phyloP scores from a whole-genome alignment of 139 green algal genomes.

The Picocystis salinarum region DNA sequence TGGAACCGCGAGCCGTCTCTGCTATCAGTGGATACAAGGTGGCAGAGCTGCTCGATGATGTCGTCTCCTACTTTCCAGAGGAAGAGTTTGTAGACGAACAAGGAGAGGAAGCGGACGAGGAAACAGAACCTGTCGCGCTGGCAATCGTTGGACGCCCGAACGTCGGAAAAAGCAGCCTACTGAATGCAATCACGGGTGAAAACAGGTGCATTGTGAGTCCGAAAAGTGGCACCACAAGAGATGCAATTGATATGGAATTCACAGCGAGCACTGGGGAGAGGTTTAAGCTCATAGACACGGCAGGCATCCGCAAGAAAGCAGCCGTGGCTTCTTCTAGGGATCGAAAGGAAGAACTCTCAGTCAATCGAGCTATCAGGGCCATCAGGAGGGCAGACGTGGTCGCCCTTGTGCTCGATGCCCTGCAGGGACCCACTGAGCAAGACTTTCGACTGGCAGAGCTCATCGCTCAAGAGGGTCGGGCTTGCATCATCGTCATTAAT shows the following conservation, averaged over 20 bases:
- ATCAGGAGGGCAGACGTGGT: conserved; percentile 69
- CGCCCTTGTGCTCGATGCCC: conserved; percentile 75
- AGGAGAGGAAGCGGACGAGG: neutral
- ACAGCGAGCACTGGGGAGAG: conserved; percentile 25
- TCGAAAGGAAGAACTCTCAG: conserved; percentile 43
- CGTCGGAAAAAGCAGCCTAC: conserved; percentile 78
- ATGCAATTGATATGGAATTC: conserved; percentile 77
- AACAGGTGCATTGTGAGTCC: conserved; percentile 82
- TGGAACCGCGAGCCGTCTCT: conserved; percentile 63
- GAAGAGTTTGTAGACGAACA: too few relatives aligned
- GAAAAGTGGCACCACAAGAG: conserved; percentile 79
- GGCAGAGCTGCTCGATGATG: conserved; percentile 69
- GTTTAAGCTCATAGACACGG: conserved; percentile 87
- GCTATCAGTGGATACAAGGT: conserved; percentile 76
- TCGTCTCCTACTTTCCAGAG: too few relatives aligned
- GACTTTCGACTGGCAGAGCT: conserved; percentile 40
- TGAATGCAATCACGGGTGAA: conserved; percentile 75
- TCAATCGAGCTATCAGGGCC: conserved; percentile 64
- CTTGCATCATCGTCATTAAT: conserved; percentile 83
- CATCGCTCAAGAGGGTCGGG: conserved; percentile 13
- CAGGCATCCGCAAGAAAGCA: conserved; percentile 67
- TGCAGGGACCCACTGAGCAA: conserved; percentile 61
- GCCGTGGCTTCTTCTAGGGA: conserved; percentile 28
- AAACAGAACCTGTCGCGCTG: conserved; percentile 34
- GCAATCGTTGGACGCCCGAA: conserved; percentile 92